These are phyloP conservation scores for Fusarium setosum DNA, from an alignment of 2,329 filamentous ascomycete genomes.

Conservation along the genomic window DNA sequence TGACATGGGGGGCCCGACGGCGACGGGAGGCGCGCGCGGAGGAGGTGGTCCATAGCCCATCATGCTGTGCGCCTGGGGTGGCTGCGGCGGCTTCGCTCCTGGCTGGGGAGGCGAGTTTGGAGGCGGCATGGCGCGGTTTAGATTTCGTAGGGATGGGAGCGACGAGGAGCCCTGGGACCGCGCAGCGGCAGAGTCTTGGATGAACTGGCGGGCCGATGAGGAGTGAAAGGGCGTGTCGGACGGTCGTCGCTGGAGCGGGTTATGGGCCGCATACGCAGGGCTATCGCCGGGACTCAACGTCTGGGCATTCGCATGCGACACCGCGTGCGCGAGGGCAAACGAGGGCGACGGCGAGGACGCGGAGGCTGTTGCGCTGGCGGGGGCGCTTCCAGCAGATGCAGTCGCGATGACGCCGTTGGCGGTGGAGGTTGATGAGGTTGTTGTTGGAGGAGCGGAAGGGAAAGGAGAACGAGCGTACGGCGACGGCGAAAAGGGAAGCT, in stretches of 20 bases:
- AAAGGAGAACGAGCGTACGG: conserved; percentile 48
- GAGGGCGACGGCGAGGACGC: conserved; percentile 19
- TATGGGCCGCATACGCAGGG: conserved; percentile 47
- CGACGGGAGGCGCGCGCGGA: conserved; percentile 56
- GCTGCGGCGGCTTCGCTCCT: conserved; percentile 46
- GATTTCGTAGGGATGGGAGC: conserved; percentile 50
- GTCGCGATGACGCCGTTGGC: conserved; percentile 20
- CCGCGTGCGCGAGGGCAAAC: conserved; percentile 33
- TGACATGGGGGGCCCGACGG: conserved; percentile 56
- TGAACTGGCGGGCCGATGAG: conserved; percentile 45
- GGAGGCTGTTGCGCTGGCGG: conserved; percentile 25
- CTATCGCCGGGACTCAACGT: conserved; percentile 39
- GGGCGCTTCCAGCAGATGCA: conserved; percentile 21
- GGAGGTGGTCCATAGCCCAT: conserved; percentile 58
- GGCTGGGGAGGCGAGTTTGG: conserved; percentile 57
- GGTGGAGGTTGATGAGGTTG: conserved; percentile 22
- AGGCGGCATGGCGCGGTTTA: conserved; percentile 59
- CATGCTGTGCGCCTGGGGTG: conserved; percentile 48
- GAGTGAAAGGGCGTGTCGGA: conserved; percentile 58
- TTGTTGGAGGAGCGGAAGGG: conserved; percentile 36
- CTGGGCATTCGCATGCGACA: conserved; percentile 33
- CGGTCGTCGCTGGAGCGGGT: conserved; percentile 48
- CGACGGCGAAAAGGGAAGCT: conserved; percentile 48
- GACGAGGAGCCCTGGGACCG: conserved; percentile 60
- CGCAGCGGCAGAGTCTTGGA: conserved; percentile 51